phyloP scores from a whole-genome alignment of 371 early-diverging fungal species.

The Rhizopus stolonifer region DNA sequence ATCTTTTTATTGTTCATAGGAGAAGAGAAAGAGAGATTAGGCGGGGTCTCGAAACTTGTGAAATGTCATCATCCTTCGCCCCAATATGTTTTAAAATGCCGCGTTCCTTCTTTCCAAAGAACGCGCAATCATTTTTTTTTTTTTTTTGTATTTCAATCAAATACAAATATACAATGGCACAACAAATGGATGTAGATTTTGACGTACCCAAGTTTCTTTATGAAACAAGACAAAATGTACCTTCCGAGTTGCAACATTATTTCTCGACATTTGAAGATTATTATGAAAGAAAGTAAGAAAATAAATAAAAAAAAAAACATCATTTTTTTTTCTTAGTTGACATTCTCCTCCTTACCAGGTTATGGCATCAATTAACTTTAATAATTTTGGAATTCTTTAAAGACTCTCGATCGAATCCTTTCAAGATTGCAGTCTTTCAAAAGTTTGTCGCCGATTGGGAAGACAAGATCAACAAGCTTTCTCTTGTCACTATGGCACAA shows the following conservation, averaged over 20 bases:
- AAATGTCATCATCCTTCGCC: too few species aligned
- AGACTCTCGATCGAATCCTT: conserved; percentile 75
- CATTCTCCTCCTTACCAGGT: conserved; percentile 47
- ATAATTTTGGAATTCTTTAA: conserved; percentile 74
- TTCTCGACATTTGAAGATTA: conserved; percentile 84
- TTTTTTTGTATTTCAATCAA: conserved; percentile 1
- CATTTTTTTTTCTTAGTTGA: not conserved
- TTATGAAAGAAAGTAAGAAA: conserved; percentile 91
- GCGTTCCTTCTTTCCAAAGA: not conserved
- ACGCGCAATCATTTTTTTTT: conserved; percentile 15
- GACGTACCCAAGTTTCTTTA: conserved; percentile 76
- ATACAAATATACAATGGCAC: conserved; percentile 30
- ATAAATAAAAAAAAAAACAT: too few species aligned
- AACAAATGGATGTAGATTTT: conserved; percentile 81
- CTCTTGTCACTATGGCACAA: conserved; percentile 80
- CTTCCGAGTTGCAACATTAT: conserved; percentile 67
- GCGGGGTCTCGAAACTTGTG: too few species aligned
- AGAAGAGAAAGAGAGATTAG: too few species aligned
- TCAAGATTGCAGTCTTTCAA: conserved; percentile 79
- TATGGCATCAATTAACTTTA: conserved; percentile 97
- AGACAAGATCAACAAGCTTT: conserved; percentile 89
- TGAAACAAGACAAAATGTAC: conserved; percentile 67
- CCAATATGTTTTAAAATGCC: too few species aligned
- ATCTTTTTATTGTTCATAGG: conserved; percentile 9
- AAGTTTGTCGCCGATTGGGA: conserved; percentile 93